Conservation (phyloP, 768 basidiomycete genomes). For the Kwoniella sp. region DNA sequence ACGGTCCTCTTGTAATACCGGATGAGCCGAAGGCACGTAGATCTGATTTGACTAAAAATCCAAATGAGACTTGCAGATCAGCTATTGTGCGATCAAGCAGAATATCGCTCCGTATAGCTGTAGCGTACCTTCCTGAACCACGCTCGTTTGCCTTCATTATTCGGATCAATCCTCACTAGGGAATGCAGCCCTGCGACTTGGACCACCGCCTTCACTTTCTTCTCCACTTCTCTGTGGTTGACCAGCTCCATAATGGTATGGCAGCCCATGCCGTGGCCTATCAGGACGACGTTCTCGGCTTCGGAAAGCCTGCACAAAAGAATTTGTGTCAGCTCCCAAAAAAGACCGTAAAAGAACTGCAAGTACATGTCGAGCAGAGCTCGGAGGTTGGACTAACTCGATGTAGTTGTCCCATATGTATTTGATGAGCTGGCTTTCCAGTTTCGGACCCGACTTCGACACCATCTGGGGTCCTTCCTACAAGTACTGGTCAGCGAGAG, state of each 20-base stretch:
- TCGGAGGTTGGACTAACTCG: constrained; percentile 63
- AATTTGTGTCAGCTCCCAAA: neutral
- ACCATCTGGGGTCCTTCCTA: constrained; percentile 32
- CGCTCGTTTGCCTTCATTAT: constrained; percentile 63
- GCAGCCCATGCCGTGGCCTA: constrained; percentile 87
- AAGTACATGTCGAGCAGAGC: constrained; percentile 2
- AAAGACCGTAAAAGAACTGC: too few relatives aligned
- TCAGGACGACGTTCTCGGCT: constrained; percentile 72
- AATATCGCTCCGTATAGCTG: constrained; percentile 24
- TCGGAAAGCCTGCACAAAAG: constrained; percentile 65
- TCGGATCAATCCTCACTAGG: constrained; percentile 52
- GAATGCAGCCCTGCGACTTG: constrained; percentile 72
- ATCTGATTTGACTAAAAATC: constrained; percentile 38
- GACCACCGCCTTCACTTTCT: constrained; percentile 69
- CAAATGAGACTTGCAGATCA: neutral
- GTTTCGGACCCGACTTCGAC: constrained; percentile 31
- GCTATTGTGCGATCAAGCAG: neutral
- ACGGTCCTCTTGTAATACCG: constrained; percentile 54
- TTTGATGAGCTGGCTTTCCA: constrained; percentile 64
- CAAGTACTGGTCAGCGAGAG: neutral
- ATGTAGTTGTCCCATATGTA: constrained; percentile 98
- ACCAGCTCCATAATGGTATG: constrained; percentile 74
- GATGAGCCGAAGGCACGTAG: constrained; percentile 69
- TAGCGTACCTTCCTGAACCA: constrained; percentile 86
- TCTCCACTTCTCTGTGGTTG: constrained; percentile 67